Evolutionary conservation across 106 monocot genomes (phyloP).

Genomic region (Chionographis japonica): DNA sequence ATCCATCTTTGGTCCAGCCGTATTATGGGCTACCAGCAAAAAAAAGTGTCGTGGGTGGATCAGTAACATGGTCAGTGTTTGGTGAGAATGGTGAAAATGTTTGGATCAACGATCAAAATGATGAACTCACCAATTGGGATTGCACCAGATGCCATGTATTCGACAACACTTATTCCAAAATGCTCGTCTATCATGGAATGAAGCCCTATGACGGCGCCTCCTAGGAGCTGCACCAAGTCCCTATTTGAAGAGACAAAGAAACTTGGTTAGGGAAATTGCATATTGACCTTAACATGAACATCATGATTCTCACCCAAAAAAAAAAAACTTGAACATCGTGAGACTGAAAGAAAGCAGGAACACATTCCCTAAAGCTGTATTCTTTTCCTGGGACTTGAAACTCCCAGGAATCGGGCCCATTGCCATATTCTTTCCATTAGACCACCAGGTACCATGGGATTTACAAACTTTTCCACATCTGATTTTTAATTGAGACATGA

Average conservation of each 20-base stretch:
- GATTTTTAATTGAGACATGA: too few species aligned
- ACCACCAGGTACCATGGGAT: too few species aligned
- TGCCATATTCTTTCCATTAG: too few species aligned
- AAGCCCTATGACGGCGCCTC: conserved; percentile 74
- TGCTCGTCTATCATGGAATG: conserved; percentile 98
- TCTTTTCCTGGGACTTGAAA: too few species aligned
- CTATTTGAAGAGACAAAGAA: conserved; percentile 22
- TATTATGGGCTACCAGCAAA: conserved; percentile 61
- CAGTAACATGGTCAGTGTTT: background rate
- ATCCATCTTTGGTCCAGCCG: conserved; percentile 91
- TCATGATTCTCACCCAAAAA: too few species aligned
- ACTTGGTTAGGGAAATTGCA: too few species aligned
- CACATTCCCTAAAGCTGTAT: background rate
- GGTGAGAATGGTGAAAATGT: background rate
- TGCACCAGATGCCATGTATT: conserved; percentile 92
- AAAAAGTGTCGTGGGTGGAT: background rate
- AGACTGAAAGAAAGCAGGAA: background rate
- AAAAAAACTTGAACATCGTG: too few species aligned
- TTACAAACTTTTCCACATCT: too few species aligned
- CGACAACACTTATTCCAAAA: conserved; percentile 95
- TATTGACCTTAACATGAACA: too few species aligned
- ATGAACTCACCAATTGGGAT: conserved; percentile 69
- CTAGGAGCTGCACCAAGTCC: conserved; percentile 79
- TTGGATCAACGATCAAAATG: too few species aligned
- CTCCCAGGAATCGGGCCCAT: too few species aligned